Evolutionary conservation across 305 asterid species (phyloP).

Genomic region (Ajuga reptans): DNA sequence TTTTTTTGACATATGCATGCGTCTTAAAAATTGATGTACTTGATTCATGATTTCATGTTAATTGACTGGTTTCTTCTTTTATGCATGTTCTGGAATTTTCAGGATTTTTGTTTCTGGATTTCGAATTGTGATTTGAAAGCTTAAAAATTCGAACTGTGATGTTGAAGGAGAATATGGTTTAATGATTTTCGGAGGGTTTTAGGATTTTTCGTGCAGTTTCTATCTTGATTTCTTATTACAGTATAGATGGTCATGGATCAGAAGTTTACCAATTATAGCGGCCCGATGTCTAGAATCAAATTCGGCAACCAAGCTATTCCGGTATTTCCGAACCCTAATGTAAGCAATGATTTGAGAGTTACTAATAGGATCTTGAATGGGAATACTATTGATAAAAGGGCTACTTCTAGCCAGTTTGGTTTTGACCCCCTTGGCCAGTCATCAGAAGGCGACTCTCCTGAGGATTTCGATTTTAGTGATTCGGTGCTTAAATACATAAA

Average conservation of each 20-base stretch:
- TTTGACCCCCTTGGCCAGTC: slow-evolving; percentile 24
- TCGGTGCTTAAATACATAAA: slow-evolving; percentile 54
- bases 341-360: slow-evolving; percentile 26
- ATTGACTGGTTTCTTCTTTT: background rate
- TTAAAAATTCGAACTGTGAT: background rate
- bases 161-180: background rate
- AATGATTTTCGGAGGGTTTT: slow-evolving; percentile 4
- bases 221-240: slow-evolving; percentile 11
- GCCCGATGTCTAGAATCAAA: slow-evolving; percentile 29
- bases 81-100: slow-evolving; percentile 12
- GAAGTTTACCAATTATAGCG: slow-evolving; percentile 25
- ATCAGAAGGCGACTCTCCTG: slow-evolving; percentile 29
- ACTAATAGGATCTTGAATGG: slow-evolving; percentile 21
- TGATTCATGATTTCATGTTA: slow-evolving; percentile 7
- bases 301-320: slow-evolving; percentile 24
- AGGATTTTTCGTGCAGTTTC: slow-evolving; percentile 2
- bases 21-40: background rate
- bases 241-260: slow-evolving; percentile 49
- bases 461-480: slow-evolving; percentile 65
- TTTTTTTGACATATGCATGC: background rate
- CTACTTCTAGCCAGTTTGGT: slow-evolving; percentile 18
- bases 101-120: slow-evolving; percentile 17
- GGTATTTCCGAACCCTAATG: slow-evolving; percentile 19
- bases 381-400: slow-evolving; percentile 10
- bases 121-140: slow-evolving; percentile 5